phyloP scores from a whole-genome alignment of 352 stramenopile species.

The Globisporangium recalcitrans region DNA sequence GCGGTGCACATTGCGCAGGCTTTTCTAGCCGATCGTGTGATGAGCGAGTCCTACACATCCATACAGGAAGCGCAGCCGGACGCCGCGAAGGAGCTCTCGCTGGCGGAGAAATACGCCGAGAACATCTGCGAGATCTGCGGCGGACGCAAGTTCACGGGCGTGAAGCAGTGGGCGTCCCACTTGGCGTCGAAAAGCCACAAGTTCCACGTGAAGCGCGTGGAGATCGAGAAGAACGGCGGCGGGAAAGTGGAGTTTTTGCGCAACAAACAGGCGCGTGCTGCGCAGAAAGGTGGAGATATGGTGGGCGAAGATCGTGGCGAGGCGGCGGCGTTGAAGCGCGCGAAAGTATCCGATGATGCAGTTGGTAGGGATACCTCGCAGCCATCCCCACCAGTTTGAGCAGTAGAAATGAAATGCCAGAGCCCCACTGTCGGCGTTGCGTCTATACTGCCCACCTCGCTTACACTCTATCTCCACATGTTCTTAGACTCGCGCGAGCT shows the following conservation, averaged over 20 bases:
- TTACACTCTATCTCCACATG: background rate
- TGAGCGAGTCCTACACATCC: conserved; percentile 26
- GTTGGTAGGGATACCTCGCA: background rate
- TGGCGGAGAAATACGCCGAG: conserved; percentile 61
- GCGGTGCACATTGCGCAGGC: conserved; percentile 55
- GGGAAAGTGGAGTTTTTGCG: background rate
- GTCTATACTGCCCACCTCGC: background rate
- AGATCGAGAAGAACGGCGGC: conserved; percentile 37
- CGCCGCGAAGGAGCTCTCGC: conserved; percentile 23
- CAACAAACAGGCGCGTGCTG: background rate
- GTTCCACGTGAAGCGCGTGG: conserved; percentile 69
- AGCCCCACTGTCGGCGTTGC: background rate
- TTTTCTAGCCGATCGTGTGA: conserved; percentile 38
- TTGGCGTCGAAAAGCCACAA: conserved; percentile 78
- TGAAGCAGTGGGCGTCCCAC: conserved; percentile 67
- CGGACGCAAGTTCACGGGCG: conserved; percentile 59
- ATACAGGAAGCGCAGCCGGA: conserved; percentile 51
- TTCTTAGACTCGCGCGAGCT: conserved; percentile 1
- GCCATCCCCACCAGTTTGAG: background rate
- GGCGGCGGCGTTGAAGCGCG: background rate
- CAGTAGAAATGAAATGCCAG: background rate
- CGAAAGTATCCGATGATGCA: background rate
- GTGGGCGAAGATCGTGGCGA: background rate
- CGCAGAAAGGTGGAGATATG: background rate
- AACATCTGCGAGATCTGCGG: conserved; percentile 55